Evolutionary conservation across 192 early-diverging fungal species (phyloP).

Genomic region (Coemansia sp.): DNA sequence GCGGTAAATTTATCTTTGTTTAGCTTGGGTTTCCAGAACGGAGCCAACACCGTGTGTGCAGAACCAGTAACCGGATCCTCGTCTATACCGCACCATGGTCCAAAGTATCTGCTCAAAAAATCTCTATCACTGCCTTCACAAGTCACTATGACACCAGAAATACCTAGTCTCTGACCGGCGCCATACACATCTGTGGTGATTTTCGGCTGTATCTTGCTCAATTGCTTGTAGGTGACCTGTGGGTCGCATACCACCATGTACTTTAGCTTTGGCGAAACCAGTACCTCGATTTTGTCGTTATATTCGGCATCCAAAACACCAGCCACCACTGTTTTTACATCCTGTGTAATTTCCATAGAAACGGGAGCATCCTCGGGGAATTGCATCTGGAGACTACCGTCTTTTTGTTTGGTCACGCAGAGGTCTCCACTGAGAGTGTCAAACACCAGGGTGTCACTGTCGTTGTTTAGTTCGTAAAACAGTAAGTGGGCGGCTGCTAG

Average conservation of each 20-base stretch:
- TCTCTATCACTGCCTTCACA: constrained; percentile 9
- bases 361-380: constrained; percentile 20
- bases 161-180: constrained; percentile 7
- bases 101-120: constrained; percentile 42
- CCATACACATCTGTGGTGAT: constrained; percentile 9
- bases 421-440: constrained; percentile 42
- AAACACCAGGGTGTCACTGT: constrained; percentile 17
- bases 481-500: constrained; percentile 44
- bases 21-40: constrained; percentile 24
- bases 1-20: constrained; percentile 11
- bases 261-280: constrained; percentile 20
- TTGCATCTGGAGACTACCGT: constrained; percentile 7
- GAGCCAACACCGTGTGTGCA: constrained; percentile 37
- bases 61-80: constrained; percentile 54
- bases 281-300: constrained; percentile 3
- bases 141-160: constrained; percentile 13
- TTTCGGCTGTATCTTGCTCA: constrained; percentile 3
- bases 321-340: constrained; percentile 13
- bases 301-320: constrained; percentile 12
- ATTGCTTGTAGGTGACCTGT: not conserved
- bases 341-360: constrained; percentile 2
- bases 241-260: constrained; percentile 27
- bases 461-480: constrained; percentile 29
- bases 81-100: constrained; percentile 33
- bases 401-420: not conserved